Evolutionary conservation across 2,329 filamentous ascomycete species (phyloP).

Genomic region (Parastagonospora nodorum): DNA sequence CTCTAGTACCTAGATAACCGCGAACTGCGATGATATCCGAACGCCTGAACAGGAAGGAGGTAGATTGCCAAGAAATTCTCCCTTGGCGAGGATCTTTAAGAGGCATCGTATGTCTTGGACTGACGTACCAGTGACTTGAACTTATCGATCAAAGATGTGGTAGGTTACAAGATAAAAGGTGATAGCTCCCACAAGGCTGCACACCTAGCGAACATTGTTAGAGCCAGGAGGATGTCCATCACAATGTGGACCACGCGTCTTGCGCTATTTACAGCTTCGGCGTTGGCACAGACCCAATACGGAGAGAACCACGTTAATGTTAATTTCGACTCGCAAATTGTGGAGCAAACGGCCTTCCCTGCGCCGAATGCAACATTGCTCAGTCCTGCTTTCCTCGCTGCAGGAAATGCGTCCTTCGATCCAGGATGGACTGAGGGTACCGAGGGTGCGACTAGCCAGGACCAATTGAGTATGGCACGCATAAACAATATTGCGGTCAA

Average conservation of each 20-base stretch:
- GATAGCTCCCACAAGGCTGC: background rate
- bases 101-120: slow-evolving; percentile 21
- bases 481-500: background rate
- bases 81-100: slow-evolving; percentile 25
- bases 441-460: slow-evolving; percentile 38
- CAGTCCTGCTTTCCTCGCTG: slow-evolving; percentile 37
- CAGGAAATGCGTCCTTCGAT: slow-evolving; percentile 27
- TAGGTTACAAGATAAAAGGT: background rate
- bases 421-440: slow-evolving; percentile 37
- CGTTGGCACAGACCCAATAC: slow-evolving; percentile 32
- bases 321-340: slow-evolving; percentile 33
- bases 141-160: slow-evolving; percentile 7
- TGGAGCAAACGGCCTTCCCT: slow-evolving; percentile 43
- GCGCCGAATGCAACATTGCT: slow-evolving; percentile 35
- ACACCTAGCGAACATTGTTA: background rate
- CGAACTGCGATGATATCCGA: background rate
- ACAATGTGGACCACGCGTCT: background rate
- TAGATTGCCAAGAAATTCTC: slow-evolving; percentile 10
- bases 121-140: slow-evolving; percentile 21
- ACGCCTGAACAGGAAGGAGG: slow-evolving; percentile 20
- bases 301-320: slow-evolving; percentile 38
- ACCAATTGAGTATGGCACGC: slow-evolving; percentile 20
- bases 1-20: background rate
- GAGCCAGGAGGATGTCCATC: background rate
- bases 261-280: slow-evolving; percentile 16